Evolutionary conservation across 768 basidiomycete genomes (phyloP), one percentile per base, ranked within the genome.

Genomic region (Phaeotremella fagi): DNA sequence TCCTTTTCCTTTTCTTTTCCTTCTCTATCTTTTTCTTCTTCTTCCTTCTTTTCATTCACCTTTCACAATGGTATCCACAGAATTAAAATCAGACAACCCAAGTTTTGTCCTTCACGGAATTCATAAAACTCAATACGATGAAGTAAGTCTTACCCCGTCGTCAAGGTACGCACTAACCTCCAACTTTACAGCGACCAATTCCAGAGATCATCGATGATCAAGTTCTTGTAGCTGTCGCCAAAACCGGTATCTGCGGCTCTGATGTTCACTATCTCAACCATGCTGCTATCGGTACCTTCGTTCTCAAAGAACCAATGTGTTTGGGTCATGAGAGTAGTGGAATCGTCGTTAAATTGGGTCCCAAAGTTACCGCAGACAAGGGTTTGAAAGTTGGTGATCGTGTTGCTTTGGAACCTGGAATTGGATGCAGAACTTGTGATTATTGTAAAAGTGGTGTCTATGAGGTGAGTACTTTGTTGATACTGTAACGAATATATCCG

Each of bases 401-500:
- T 45, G 91, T 97, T 44, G 90, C 91, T 25, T 80, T 95, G 73
- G 92, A 98, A 68, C 90, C 91, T 26, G 90, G 88, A 22, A 82
- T 85, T 53, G 83, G 83, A 4, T 95, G 91, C 75, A 79, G 85
- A 77, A 77, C 71, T 26, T 97, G 91, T 72, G 82, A 85, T 16
- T 78, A 77, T 38, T 94, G 90, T 80, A 91, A 90, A 76, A 74
- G 78, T 37, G 91, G 91, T 7, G 80, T 81, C 44, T 91, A 94
- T 74, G 82, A 92, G 75, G 87, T 88, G 59, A 54, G 77, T 45
- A 23, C 18, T 12, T 2, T 3, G 18, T 9, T 6, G 26, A 26
- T 22, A 15, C 27, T 20, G 12, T 20, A n/a, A n/a, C n/a, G 24
- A 33, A 33, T 16, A 16, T 33, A 12, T 18, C 38, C 12, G 22